phyloP scores from a whole-genome alignment of 345 rosid species.

The Sonneratia caseolaris region DNA sequence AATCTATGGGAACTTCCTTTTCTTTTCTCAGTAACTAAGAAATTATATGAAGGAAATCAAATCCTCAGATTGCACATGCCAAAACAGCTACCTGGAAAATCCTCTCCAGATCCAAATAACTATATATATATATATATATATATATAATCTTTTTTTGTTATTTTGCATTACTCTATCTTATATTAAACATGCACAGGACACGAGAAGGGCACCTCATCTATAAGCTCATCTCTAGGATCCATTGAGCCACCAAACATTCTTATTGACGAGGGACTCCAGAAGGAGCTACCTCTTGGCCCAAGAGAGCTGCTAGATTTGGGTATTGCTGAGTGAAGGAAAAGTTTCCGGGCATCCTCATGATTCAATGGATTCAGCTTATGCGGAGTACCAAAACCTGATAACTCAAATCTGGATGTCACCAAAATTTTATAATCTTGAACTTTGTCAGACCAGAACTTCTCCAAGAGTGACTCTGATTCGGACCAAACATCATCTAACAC shows the following conservation, averaged over 20 bases:
- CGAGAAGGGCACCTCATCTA: not conserved
- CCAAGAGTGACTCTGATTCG: conserved; percentile 20
- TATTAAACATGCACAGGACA: not conserved
- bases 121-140: not conserved
- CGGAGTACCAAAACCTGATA: conserved; percentile 20
- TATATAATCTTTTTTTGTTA: not conserved
- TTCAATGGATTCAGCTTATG: conserved; percentile 27
- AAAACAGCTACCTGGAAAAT: not conserved
- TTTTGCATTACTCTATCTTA: not conserved
- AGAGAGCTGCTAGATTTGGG: not conserved
- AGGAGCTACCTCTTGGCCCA: not conserved
- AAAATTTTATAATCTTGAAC: conserved; percentile 33
- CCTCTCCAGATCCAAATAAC: not conserved
- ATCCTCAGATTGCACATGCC: not conserved
- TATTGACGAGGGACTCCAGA: not conserved
- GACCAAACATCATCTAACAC: conserved; percentile 62
- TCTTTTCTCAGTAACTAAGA: not conserved
- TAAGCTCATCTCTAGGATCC: not conserved
- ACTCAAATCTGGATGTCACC: conserved; percentile 47
- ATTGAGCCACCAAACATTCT: not conserved
- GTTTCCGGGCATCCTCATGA: conserved; percentile 25
- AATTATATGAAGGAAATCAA: not conserved
- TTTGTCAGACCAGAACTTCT: conserved; percentile 10
- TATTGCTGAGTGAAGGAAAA: conserved; percentile 28
- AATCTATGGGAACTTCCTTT: not conserved